Evolutionary conservation across 2,329 filamentous ascomycete species (phyloP).

Genomic region (Parasarocladium wereldwijsianum): DNA sequence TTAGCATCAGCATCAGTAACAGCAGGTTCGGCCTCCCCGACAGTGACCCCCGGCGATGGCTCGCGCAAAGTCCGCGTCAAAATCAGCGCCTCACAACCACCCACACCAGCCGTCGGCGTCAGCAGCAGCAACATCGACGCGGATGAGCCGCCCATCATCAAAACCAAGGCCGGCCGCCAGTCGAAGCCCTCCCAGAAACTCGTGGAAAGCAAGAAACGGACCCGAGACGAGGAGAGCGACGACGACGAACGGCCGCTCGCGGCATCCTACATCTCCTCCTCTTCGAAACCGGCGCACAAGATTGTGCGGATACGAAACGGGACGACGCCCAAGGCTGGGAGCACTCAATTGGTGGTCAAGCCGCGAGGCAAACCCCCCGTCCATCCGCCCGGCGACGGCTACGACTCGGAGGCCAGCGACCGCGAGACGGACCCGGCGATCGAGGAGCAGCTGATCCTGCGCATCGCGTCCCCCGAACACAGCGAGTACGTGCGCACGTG

Average conservation of each 20-base stretch:
- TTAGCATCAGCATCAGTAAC: conserved; percentile 7
- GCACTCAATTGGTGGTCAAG: conserved; percentile 34
- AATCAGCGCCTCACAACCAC: conserved; percentile 22
- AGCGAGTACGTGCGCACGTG: conserved; percentile 68
- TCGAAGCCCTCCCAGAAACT: conserved; percentile 45
- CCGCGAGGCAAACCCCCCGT: conserved; percentile 53
- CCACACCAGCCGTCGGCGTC: conserved; percentile 16
- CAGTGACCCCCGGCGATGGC: conserved; percentile 15
- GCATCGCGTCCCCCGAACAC: conserved; percentile 76
- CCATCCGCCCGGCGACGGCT: conserved; percentile 70
- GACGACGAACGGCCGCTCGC: conserved; percentile 19
- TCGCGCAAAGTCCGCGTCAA: conserved; percentile 27
- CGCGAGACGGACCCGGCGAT: conserved; percentile 75
- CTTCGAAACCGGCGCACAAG: conserved; percentile 43
- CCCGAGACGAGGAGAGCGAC: conserved; percentile 38
- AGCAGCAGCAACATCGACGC: no score
- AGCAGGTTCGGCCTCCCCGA: conserved; percentile 2
- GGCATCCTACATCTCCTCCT: conserved; percentile 15
- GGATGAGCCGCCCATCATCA: conserved; percentile 20
- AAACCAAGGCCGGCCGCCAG: conserved; percentile 45
- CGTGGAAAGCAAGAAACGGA: conserved; percentile 44
- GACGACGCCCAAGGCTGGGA: conserved; percentile 17
- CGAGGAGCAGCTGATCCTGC: conserved; percentile 78
- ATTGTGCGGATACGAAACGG: no score
- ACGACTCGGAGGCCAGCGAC: conserved; percentile 92